Evolutionary conservation across 805 yeast genomes (phyloP).

Genomic region (Metschnikowia bowlesiae): DNA sequence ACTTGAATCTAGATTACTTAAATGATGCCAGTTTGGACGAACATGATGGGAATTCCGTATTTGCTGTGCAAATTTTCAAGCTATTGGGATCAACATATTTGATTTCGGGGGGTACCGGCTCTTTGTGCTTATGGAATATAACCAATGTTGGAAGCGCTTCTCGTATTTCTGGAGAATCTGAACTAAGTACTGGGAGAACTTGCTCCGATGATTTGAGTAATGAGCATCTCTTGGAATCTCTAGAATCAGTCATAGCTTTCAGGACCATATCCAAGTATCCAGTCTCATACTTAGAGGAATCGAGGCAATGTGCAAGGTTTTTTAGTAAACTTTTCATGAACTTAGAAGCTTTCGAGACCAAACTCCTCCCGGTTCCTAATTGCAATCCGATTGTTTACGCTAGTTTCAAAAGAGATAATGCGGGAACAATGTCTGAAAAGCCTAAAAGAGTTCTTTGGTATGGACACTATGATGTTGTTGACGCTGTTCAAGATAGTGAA

Average conservation of each 20-base stretch:
- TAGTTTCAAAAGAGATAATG: slow-evolving; percentile 38
- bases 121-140: slow-evolving; percentile 69
- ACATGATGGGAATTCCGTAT: slow-evolving; percentile 32
- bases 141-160: slow-evolving; percentile 20
- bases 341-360: slow-evolving; percentile 66
- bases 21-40: slow-evolving; percentile 5
- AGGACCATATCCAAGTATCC: slow-evolving; percentile 77
- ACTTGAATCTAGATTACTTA: slow-evolving; percentile 3
- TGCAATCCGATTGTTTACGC: slow-evolving; percentile 88
- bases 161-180: slow-evolving; percentile 6
- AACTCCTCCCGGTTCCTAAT: slow-evolving; percentile 64
- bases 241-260: slow-evolving; percentile 60
- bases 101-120: slow-evolving; percentile 69
- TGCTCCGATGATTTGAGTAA: slow-evolving; percentile 32
- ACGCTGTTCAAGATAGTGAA: slow-evolving; percentile 54
- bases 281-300: slow-evolving; percentile 65
- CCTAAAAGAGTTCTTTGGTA: slow-evolving; percentile 66
- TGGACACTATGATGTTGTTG: slow-evolving; percentile 95
- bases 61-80: slow-evolving; percentile 50
- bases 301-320: slow-evolving; percentile 81
- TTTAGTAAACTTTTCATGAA: slow-evolving; percentile 56
- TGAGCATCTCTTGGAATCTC: slow-evolving; percentile 59
- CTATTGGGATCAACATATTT: slow-evolving; percentile 41
- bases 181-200: neutral
- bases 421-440: slow-evolving; percentile 3